These are phyloP conservation scores for Salix suchowensis DNA, from an alignment of 345 rosid genomes.

Conservation along the genomic window DNA sequence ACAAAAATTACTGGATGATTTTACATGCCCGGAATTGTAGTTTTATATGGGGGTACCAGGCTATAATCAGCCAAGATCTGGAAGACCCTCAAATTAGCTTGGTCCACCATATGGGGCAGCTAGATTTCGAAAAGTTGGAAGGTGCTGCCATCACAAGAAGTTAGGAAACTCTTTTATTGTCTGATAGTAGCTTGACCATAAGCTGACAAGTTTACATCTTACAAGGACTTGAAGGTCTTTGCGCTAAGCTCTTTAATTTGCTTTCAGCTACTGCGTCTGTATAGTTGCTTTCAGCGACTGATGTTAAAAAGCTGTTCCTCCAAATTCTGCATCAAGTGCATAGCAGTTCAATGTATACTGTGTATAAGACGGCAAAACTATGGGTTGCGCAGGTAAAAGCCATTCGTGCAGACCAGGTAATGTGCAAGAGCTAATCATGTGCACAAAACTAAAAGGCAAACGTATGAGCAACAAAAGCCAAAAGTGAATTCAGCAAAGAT, in stretches of 20 bases:
- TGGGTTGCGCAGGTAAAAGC: not conserved
- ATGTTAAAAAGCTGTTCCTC: not conserved
- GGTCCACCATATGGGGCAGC: not conserved
- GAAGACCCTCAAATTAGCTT: not conserved
- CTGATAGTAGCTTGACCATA: not conserved
- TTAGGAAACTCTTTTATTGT: not conserved
- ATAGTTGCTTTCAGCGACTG: not conserved
- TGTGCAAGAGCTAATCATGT: not conserved
- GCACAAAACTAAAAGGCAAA: not conserved
- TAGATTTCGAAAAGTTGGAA: not conserved
- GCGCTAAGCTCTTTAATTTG: conserved; percentile 2
- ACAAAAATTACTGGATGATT: too few species aligned
- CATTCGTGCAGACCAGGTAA: not conserved
- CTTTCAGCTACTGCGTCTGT: conserved; percentile 6
- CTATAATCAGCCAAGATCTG: too few species aligned
- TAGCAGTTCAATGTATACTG: not conserved
- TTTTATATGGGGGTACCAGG: too few species aligned
- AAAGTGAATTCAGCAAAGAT: not conserved
- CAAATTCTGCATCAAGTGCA: not conserved
- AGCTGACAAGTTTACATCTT: not conserved
- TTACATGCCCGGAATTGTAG: too few species aligned
- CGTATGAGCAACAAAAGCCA: not conserved
- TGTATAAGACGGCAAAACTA: not conserved
- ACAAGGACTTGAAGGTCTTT: not conserved
- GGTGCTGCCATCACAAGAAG: not conserved